Evolutionary conservation across 805 yeast genomes (phyloP).

Genomic region (Ogataea pilisensis): DNA sequence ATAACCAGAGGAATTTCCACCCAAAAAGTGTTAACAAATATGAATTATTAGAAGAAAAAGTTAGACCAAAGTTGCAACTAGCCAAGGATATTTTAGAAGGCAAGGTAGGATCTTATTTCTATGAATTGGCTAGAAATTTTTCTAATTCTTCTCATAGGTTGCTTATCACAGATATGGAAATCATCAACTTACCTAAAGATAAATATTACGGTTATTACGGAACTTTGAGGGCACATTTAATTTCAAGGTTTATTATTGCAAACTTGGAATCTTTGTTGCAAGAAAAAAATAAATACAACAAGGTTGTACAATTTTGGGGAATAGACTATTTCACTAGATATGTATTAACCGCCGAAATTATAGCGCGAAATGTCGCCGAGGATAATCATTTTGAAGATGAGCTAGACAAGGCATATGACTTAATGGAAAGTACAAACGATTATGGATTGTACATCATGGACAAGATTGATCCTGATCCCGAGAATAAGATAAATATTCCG

Average conservation of each 20-base stretch:
- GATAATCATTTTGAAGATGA: conserved; percentile 35
- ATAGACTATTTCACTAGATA: conserved; percentile 49
- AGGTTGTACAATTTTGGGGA: conserved; percentile 60
- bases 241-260: conserved; percentile 41
- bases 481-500: not conserved
- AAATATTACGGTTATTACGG: conserved; percentile 63
- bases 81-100: conserved; percentile 34
- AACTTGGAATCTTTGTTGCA: conserved; percentile 30
- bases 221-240: conserved; percentile 46
- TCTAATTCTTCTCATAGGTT: conserved; percentile 36
- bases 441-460: conserved; percentile 35
- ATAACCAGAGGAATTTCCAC: conserved; percentile 10
- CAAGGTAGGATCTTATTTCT: conserved; percentile 42
- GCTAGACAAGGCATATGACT: conserved; percentile 42
- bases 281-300: conserved; percentile 29
- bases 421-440: conserved; percentile 42
- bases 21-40: conserved; percentile 12
- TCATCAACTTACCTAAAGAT: conserved; percentile 42
- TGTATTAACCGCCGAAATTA: conserved; percentile 61
- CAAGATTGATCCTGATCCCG: conserved; percentile 13
- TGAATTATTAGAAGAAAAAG: conserved; percentile 6
- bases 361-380: conserved; percentile 45
- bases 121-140: conserved; percentile 43
- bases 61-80: conserved; percentile 5
- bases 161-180: conserved; percentile 43